These are phyloP conservation scores for Neolecta irregularis DNA, from an alignment of 1,139 yeast genomes.

Conservation along the genomic window DNA sequence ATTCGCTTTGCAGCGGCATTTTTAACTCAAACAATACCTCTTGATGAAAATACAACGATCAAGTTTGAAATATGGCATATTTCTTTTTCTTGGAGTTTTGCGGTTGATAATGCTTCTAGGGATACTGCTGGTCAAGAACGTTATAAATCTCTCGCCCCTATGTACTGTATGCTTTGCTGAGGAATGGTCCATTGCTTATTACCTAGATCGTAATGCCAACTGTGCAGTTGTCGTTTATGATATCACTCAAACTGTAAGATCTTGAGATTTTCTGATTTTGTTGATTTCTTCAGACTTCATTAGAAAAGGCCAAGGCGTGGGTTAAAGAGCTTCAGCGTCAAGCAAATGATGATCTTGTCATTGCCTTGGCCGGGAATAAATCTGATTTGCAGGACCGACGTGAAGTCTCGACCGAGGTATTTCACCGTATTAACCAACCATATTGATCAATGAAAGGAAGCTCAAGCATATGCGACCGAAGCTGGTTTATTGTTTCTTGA, in stretches of 20 bases:
- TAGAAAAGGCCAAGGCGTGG: conserved; percentile 89
- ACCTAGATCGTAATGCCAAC: conserved; percentile 53
- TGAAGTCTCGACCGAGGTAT: conserved; percentile 31
- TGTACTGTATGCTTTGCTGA: conserved; percentile 36
- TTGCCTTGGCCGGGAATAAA: conserved; percentile 75
- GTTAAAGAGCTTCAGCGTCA: conserved; percentile 86
- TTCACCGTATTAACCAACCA: conserved; percentile 1
- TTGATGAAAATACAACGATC: conserved; percentile 39
- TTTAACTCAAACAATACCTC: conserved; percentile 69
- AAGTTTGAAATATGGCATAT: conserved; percentile 32
- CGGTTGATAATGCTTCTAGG: conserved; percentile 31
- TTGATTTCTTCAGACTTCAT: conserved; percentile 29
- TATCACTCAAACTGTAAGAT: conserved; percentile 36
- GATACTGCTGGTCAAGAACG: conserved; percentile 93
- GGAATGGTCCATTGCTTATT: background rate
- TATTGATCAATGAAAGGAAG: conserved; percentile 22
- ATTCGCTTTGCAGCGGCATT: conserved; percentile 69
- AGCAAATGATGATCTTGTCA: conserved; percentile 67
- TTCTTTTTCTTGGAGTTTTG: conserved; percentile 18
- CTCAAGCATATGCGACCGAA: conserved; percentile 48
- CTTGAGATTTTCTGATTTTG: background rate
- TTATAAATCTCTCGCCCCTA: conserved; percentile 75
- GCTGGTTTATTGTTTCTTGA: conserved; percentile 72
- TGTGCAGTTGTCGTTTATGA: conserved; percentile 77
- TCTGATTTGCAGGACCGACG: conserved; percentile 50